Percentiles rank a stretch among this genome's conserved stretches.
Conservation (phyloP, 2,329 filamentous ascomycete species). For the Arthrobotrys megalospora region DNA sequence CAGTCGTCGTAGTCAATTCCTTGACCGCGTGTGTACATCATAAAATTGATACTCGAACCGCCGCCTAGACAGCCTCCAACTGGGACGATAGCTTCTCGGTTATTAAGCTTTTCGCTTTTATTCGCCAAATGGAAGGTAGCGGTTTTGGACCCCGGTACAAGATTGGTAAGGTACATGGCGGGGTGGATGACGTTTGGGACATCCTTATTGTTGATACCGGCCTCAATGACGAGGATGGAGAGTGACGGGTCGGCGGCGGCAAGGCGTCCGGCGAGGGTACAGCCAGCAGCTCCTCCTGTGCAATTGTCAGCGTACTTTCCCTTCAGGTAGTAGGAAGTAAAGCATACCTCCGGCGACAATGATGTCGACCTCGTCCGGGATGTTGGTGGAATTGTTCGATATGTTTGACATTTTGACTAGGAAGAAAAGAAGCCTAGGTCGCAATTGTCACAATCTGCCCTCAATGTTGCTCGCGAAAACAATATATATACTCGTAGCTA, state of each 20-base stretch:
- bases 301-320: not conserved
- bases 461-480: not conserved
- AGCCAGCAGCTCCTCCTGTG: constrained; percentile 70
- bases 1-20: constrained; percentile 72
- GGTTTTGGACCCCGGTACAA: constrained; percentile 71
- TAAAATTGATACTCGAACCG: constrained; percentile 75
- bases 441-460: not conserved
- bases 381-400: constrained; percentile 29
- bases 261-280: constrained; percentile 71
- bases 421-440: not conserved
- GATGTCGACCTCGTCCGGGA: constrained; percentile 56
- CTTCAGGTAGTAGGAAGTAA: not conserved
- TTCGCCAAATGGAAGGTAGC: constrained; percentile 72
- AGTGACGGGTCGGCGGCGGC: constrained; percentile 71
- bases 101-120: constrained; percentile 69
- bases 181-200: constrained; percentile 72
- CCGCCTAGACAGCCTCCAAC: constrained; percentile 74
- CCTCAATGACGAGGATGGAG: constrained; percentile 72
- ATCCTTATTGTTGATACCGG: constrained; percentile 72
- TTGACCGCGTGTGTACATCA: constrained; percentile 70
- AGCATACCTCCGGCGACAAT: constrained; percentile 54
- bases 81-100: constrained; percentile 69
- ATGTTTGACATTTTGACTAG: constrained; percentile 36
- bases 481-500: not conserved
- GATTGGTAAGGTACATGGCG: constrained; percentile 70